Base-by-base conservation (phyloP, 306 rosid species). In the Nissolia schottii region DNA sequence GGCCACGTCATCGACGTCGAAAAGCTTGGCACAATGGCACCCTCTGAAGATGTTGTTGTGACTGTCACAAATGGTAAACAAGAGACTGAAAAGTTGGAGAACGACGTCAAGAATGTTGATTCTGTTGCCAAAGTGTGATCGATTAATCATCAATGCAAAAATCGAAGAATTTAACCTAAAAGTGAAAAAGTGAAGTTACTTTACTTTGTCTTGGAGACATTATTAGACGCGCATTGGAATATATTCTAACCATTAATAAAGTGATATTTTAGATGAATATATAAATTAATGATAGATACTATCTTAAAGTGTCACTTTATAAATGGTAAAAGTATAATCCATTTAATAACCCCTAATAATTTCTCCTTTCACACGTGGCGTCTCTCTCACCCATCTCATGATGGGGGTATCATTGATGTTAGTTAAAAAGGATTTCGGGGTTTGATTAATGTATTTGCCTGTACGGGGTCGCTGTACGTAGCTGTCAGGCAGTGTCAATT, bases 1-100 rank as follows among this genome's bases (percentile, higher is more conserved):
- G 92, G 83, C 2, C 97, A 94, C 62, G 49, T 86, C 19, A 81
- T 89, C 29, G 96, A 91, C 6, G 87, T 86, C 7, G 76, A 79
- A 75, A 89, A 85, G 71, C 74, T 84, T 5, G 53, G 71, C 62
- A 75, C 84, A 16, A n/a, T 84, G 74, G 85, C 74, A 29, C 77
- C 82, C 28, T 58, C 84, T 0, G 70, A 48, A 28, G 27, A 1
- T 63, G 67, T 9, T 53, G 50, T 3, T 50, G 49, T 62, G 31
- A 28, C 6, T 22, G 69, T 43, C 40, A 50, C 15, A 43, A 20
- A 64, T 71, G 84, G 15, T 12, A 80, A 64, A 3, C 65, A 67
- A 46, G 38, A 60, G 41, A 38, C 13, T 7, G 41, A 0, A 12
- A 24, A 55, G n/a, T n/a, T n/a, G 14, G 31, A 5, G n/a, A 15